Conservation (phyloP, 495 filamentous ascomycete species). For the Penicillium waksmanii region DNA sequence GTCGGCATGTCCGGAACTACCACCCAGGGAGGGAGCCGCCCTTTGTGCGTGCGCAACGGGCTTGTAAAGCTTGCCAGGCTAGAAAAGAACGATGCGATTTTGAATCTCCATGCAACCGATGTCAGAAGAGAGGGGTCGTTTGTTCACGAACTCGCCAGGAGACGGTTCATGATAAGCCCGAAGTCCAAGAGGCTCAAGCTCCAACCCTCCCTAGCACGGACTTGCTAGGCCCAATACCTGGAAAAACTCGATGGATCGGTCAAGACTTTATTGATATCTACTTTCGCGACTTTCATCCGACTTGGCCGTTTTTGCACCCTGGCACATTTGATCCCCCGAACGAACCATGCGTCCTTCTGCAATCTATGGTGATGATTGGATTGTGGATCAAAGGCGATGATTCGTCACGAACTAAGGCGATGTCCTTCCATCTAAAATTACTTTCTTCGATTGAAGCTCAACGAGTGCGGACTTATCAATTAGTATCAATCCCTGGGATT, state of each 20-base stretch:
- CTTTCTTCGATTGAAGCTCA: slow-evolving; percentile 21
- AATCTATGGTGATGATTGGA: slow-evolving; percentile 27
- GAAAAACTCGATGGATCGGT: slow-evolving; percentile 4
- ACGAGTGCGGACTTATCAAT: slow-evolving; percentile 7
- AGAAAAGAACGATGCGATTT: slow-evolving; percentile 25
- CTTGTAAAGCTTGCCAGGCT: slow-evolving; percentile 23
- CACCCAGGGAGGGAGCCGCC: slow-evolving; percentile 15
- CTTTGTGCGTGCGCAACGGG: slow-evolving; percentile 9
- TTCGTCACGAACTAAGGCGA: slow-evolving; percentile 12
- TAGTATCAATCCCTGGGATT: background rate
- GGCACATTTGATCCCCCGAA: slow-evolving; percentile 19
- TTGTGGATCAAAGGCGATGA: slow-evolving; percentile 22
- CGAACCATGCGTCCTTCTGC: slow-evolving; percentile 25
- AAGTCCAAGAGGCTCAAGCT: background rate
- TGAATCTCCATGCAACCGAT: slow-evolving; percentile 20
- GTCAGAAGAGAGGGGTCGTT: slow-evolving; percentile 9
- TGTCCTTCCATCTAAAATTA: slow-evolving; percentile 20
- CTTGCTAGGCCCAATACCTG: background rate
- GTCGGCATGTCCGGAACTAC: slow-evolving; percentile 22
- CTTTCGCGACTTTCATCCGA: slow-evolving; percentile 20
- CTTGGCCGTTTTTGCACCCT: slow-evolving; percentile 28
- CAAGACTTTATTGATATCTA: slow-evolving; percentile 23
- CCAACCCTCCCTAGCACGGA: background rate
- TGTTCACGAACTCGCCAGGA: slow-evolving; percentile 9
- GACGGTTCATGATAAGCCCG: background rate